Conservation (phyloP, 345 rosid genomes). For the Aethionema arabicum region DNA sequence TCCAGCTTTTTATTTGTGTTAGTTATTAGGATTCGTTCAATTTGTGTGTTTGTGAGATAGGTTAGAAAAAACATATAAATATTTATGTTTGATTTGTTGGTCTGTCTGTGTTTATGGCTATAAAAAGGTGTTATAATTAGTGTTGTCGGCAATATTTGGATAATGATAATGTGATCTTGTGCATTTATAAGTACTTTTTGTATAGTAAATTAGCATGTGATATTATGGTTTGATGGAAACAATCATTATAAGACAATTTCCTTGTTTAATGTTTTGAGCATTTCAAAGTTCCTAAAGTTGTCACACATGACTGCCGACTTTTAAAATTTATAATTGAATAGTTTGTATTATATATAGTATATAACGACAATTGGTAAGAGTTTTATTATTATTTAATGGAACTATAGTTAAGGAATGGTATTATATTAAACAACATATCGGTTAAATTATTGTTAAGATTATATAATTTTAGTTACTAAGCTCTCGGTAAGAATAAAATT, state of each 20-base stretch:
- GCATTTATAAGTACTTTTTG: background rate
- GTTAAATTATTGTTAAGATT: too few relatives aligned
- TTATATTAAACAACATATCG: too few relatives aligned
- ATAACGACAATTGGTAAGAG: too few relatives aligned
- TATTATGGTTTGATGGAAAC: slow-evolving; percentile 28
- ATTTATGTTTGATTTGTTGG: background rate
- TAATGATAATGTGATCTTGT: slow-evolving; percentile 8
- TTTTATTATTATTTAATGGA: too few relatives aligned
- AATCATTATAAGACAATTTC: slow-evolving; percentile 32
- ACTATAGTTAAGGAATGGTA: too few relatives aligned
- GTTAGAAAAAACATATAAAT: background rate
- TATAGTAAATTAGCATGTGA: slow-evolving; percentile 26
- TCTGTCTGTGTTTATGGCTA: background rate
- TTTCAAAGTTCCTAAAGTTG: slow-evolving; percentile 31
- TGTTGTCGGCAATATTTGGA: slow-evolving; percentile 16
- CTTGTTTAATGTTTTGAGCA: slow-evolving; percentile 32
- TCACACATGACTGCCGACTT: slow-evolving; percentile 34
- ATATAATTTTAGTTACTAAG: too few relatives aligned
- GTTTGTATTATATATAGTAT: too few relatives aligned
- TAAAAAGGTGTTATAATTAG: background rate
- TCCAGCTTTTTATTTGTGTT: too few relatives aligned
- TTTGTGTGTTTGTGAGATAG: slow-evolving; percentile 18
- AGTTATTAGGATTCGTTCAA: slow-evolving; percentile 14
- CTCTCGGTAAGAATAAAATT: too few relatives aligned
- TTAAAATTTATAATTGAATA: background rate